phyloP scores from a whole-genome alignment of 768 basidiomycete genomes.

The Mycena epipterygia region DNA sequence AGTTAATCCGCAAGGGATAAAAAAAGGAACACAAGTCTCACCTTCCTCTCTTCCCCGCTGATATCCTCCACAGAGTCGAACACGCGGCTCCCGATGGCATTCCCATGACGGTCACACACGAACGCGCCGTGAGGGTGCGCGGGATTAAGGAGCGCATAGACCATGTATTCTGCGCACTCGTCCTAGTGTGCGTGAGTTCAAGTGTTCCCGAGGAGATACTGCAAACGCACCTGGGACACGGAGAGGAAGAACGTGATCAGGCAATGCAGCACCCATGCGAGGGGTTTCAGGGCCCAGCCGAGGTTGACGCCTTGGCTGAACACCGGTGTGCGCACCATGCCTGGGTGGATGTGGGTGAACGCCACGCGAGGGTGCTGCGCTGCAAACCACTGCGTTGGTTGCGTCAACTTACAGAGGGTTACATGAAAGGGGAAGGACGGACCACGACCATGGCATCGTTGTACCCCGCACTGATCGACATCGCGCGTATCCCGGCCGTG shows the following conservation, averaged over 20 bases:
- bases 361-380: conserved; percentile 44
- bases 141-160: conserved; percentile 1
- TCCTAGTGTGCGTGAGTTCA: neutral
- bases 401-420: neutral
- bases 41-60: neutral
- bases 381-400: conserved; percentile 39
- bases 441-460: conserved; percentile 50
- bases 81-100: neutral
- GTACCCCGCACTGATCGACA: conserved; percentile 31
- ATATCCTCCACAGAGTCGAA: neutral
- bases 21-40: neutral
- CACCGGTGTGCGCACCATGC: conserved; percentile 44
- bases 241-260: neutral
- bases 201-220: too few species aligned
- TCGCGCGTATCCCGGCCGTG: conserved; percentile 30
- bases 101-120: neutral
- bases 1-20: neutral
- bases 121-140: neutral
- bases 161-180: neutral
- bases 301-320: neutral
- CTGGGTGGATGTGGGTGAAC: conserved; percentile 52
- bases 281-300: neutral
- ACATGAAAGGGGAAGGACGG: neutral
- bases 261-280: neutral
- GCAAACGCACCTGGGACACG: neutral